A percentile compares a stretch with the other conserved stretches of the same genome.
Evolutionary conservation across 108 stramenopile species (phyloP).

Genomic region (Mayamaea pseudoterrestris): DNA sequence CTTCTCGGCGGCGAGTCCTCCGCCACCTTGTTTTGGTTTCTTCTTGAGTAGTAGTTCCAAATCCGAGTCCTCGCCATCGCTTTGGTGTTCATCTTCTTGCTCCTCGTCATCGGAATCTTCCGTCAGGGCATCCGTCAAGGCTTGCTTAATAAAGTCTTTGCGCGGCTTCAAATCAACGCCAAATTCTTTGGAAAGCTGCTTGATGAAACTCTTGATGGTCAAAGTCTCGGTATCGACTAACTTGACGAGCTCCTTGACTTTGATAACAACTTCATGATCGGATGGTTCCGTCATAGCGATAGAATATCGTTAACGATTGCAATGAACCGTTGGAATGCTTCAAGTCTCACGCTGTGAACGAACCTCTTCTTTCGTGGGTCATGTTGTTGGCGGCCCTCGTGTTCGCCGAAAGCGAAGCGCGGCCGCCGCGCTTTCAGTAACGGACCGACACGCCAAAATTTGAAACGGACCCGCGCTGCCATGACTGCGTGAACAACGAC

Average conservation of each 20-base stretch:
- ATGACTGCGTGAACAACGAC: too few species aligned
- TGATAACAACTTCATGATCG: too few species aligned
- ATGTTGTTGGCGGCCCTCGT: too few species aligned
- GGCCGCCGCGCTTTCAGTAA: too few species aligned
- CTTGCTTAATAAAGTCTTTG: slow-evolving; percentile 51
- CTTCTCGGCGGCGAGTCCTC: slow-evolving; percentile 51
- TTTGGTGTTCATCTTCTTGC: slow-evolving; percentile 8
- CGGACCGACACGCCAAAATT: too few species aligned
- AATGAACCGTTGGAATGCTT: too few species aligned
- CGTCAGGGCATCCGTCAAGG: slow-evolving; percentile 52
- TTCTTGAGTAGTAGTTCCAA: slow-evolving; percentile 9
- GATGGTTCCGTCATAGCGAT: background rate
- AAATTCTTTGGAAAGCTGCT: slow-evolving; percentile 39
- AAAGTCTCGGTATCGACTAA: slow-evolving; percentile 60
- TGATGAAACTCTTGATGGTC: slow-evolving; percentile 61
- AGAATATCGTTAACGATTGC: background rate
- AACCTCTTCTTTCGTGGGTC: too few species aligned
- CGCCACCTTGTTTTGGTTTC: slow-evolving; percentile 23
- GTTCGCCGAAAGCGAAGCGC: too few species aligned
- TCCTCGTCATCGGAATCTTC: slow-evolving; percentile 18
- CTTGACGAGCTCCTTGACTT: slow-evolving; percentile 39
- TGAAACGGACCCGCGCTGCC: too few species aligned
- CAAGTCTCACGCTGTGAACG: too few species aligned
- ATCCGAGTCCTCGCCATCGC: slow-evolving; percentile 16
- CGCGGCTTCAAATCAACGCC: slow-evolving; percentile 34